A percentile compares a stretch with the other conserved stretches of the same genome.
phyloP scores from a whole-genome alignment of 257 asterid species.

The Leptodermis oblonga region DNA sequence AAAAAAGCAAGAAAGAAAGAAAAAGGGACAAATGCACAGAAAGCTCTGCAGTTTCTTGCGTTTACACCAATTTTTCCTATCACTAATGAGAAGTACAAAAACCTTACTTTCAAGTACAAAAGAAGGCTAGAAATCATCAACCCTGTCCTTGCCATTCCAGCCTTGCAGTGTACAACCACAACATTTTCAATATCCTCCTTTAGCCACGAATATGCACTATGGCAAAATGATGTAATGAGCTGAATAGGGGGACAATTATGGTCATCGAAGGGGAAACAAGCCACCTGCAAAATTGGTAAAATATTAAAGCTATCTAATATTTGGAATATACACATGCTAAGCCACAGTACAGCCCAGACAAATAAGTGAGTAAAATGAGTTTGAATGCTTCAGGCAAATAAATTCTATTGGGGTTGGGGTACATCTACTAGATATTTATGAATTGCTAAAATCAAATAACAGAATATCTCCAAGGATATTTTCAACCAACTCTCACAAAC shows the following conservation, averaged over 20 bases:
- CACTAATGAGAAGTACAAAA: background rate
- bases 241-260: slow-evolving; percentile 98
- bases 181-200: slow-evolving; percentile 98
- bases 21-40: background rate
- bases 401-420: background rate
- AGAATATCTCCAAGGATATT: background rate
- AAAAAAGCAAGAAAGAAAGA: background rate
- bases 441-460: background rate
- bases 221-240: slow-evolving; percentile 89
- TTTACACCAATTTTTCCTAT: background rate
- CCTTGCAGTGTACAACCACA: slow-evolving; percentile 98
- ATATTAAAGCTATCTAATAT: slow-evolving; percentile 3
- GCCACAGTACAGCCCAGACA: background rate
- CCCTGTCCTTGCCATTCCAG: slow-evolving; percentile 99
- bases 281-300: slow-evolving; percentile 51
- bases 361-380: background rate
- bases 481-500: background rate
- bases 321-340: background rate
- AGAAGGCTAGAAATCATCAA: slow-evolving; percentile 99
- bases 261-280: slow-evolving; percentile 95
- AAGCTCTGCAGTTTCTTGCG: background rate
- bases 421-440: background rate
- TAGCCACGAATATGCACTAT: slow-evolving; percentile 98
- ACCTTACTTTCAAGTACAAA: slow-evolving; percentile 51
- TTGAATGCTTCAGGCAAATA: background rate